Conservation (phyloP, 345 rosid genomes). For the Pistacia integerrima region DNA sequence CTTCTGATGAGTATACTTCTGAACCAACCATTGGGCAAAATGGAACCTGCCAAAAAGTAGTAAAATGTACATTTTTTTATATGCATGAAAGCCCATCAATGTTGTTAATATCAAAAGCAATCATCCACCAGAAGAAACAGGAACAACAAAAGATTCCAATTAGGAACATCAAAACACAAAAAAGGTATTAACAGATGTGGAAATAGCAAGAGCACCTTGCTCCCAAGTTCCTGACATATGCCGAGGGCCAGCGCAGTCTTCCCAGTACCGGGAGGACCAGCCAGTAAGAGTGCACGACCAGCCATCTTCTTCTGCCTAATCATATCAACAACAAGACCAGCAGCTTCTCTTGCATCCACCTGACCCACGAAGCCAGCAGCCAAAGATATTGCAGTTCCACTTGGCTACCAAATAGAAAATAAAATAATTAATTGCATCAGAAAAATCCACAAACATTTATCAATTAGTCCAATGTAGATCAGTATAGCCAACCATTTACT, state of each 20-base stretch:
- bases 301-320: constrained; percentile 98
- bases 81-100: not conserved
- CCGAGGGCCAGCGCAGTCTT: constrained; percentile 98
- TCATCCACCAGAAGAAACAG: constrained; percentile 6
- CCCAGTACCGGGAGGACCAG: constrained; percentile 99
- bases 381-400: constrained; percentile 68
- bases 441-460: not conserved
- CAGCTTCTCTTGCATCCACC: constrained; percentile 91
- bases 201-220: constrained; percentile 58
- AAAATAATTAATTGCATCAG: not conserved
- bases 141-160: not conserved
- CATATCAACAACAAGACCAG: constrained; percentile 98
- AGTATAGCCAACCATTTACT: not conserved
- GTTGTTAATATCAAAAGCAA: not conserved
- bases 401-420: constrained; percentile 41
- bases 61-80: not conserved
- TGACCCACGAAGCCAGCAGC: constrained; percentile 98
- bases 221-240: constrained; percentile 92
- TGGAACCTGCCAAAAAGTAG: constrained; percentile 68
- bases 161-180: not conserved
- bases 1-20: constrained; percentile 97
- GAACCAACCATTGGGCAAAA: constrained; percentile 99
- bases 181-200: not conserved
- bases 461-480: not conserved
- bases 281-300: constrained; percentile 91